Evolutionary conservation across 169 alveolate genomes (phyloP), one percentile per base, ranked within the genome.

Genomic region (Plasmodium blacklocki): DNA sequence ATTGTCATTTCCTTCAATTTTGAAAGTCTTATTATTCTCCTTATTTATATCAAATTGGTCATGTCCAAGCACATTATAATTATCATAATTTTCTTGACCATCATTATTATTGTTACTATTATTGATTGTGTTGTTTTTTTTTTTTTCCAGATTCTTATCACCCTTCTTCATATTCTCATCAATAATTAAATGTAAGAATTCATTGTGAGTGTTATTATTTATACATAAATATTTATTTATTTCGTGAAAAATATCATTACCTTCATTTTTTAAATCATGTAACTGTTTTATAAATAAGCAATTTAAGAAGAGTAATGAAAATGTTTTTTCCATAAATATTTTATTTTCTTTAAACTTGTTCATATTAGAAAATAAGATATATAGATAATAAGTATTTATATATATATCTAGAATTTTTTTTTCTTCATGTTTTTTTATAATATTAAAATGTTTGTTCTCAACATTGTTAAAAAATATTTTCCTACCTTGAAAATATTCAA

Each of bases 321-420:
- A 7, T 2, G 76, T 64, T 19, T 45, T 66, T 2, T 78, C 59
- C 18, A 78, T 59, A 23, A 78, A 66, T 2, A 64, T 14, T 12
- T 14, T 59, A 14, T 45, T 78, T 1, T 78, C 18, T 32, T 43
- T 78, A 71, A 47, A 78, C 15, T 78, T 78, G 0, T 50, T 71
- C 8, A 78, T 56, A 66, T 78, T 78, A 1, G 76, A 78, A 50
- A 78, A 50, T 21, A 78, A 60, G n/a, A 78, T 78, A 66, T 49
- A 78, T 58, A 78, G 45, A 54, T 78, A 78, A 39, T 50, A 78
- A 0, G 91, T 83, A 15, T 68, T 83, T 8, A 83, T 47, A 59
- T 83, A 83, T 2, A 83, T 18, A 62, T 83, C 91, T 8, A 70
- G 9, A 21, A 83, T 26, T n/a, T 39, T 83, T 21, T 29, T 68